Evolutionary conservation across 108 stramenopile genomes (phyloP).

Genomic region (Skeletonema menzelii): DNA sequence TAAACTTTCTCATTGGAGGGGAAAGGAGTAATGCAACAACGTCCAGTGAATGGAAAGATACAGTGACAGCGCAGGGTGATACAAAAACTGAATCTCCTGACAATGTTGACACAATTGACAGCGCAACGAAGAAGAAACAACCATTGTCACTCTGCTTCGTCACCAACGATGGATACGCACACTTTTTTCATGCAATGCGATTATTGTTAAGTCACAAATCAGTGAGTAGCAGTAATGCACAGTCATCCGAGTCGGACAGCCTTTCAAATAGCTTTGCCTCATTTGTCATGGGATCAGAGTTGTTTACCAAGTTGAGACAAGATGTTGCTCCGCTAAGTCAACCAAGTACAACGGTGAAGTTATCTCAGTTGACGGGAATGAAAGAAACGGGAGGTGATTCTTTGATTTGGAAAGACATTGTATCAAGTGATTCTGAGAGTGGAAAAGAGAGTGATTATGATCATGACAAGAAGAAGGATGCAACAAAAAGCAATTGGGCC

Average conservation of each 20-base stretch:
- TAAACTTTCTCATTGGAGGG: slow-evolving; percentile 40
- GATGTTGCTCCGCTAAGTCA: slow-evolving; percentile 29
- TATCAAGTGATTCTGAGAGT: background rate
- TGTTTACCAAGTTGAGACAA: slow-evolving; percentile 18
- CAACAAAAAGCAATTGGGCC: slow-evolving; percentile 22
- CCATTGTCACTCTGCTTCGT: slow-evolving; percentile 36
- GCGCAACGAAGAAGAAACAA: slow-evolving; percentile 13
- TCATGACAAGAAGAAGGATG: background rate
- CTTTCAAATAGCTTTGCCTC: slow-evolving; percentile 34
- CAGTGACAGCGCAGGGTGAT: no score
- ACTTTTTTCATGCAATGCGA: slow-evolving; percentile 41
- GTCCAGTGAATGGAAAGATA: no score
- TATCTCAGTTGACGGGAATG: slow-evolving; percentile 16
- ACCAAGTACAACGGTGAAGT: slow-evolving; percentile 18
- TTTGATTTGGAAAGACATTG: background rate
- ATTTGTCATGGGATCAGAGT: slow-evolving; percentile 25
- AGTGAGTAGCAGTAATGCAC: background rate
- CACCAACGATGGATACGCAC: slow-evolving; percentile 35
- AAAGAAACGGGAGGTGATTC: background rate
- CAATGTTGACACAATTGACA: background rate
- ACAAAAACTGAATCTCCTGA: background rate
- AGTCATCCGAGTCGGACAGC: slow-evolving; percentile 4
- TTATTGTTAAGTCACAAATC: background rate
- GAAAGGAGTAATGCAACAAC: background rate
- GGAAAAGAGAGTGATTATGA: background rate